Conservation (phyloP, 345 rosid genomes). For the Populus deltoides region DNA sequence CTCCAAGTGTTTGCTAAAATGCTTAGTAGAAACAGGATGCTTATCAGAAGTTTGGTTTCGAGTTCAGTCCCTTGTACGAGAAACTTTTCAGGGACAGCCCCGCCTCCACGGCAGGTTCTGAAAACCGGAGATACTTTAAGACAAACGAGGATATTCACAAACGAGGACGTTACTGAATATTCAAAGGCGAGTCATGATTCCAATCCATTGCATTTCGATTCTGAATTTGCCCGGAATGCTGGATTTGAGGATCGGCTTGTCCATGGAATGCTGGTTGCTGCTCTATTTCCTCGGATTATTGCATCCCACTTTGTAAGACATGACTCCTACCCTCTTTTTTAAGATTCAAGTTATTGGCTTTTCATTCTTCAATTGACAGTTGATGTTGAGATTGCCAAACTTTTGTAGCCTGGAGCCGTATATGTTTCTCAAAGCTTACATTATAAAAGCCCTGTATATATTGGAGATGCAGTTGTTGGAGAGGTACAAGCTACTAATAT, state of each 20-base stretch:
- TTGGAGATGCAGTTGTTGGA: conserved; percentile 63
- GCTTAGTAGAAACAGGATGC: conserved; percentile 17
- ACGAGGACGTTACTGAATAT: conserved; percentile 59
- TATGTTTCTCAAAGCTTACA: conserved; percentile 78
- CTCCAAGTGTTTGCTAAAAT: conserved; percentile 14
- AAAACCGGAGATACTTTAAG: conserved; percentile 58
- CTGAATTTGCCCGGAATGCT: conserved; percentile 48
- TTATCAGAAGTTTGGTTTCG: conserved; percentile 22
- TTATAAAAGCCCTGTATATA: conserved; percentile 68
- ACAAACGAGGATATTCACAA: conserved; percentile 53
- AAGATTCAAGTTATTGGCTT: background rate
- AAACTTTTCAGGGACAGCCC: conserved; percentile 39
- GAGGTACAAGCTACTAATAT: conserved; percentile 48
- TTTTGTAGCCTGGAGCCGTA: conserved; percentile 74
- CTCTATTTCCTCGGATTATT: conserved; percentile 76
- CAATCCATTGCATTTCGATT: conserved; percentile 77
- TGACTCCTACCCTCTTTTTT: background rate
- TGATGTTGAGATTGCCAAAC: background rate
- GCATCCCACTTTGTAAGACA: conserved; percentile 69
- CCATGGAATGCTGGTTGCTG: conserved; percentile 87
- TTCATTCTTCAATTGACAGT: background rate
- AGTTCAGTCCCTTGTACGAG: conserved; percentile 31
- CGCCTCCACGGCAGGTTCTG: conserved; percentile 26
- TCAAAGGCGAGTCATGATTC: conserved; percentile 71
- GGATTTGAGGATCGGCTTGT: conserved; percentile 71